These are phyloP conservation scores for Mrakia blollopis DNA, from an alignment of 768 basidiomycete genomes.

Conservation along the genomic window DNA sequence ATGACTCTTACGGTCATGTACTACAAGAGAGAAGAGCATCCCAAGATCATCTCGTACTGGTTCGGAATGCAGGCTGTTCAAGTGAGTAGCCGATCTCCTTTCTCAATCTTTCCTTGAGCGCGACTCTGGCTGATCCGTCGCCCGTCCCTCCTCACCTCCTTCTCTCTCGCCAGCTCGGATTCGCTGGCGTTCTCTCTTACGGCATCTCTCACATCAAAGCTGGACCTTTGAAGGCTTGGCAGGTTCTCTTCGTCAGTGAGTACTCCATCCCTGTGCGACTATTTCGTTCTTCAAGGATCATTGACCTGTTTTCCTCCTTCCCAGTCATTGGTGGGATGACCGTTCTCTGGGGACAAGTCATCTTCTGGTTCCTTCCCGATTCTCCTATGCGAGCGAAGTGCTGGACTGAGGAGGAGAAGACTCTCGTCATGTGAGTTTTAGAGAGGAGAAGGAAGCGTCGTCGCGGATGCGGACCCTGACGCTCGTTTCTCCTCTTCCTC, in stretches of 20 bases:
- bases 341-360: slow-evolving; percentile 52
- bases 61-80: slow-evolving; percentile 37
- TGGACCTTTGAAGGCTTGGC: slow-evolving; percentile 52
- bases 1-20: slow-evolving; percentile 55
- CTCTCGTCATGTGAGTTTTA: slow-evolving; percentile 46
- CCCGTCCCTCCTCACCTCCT: slow-evolving; percentile 50
- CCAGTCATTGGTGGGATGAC: slow-evolving; percentile 42
- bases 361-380: slow-evolving; percentile 52
- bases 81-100: slow-evolving; percentile 11
- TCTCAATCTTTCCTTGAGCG: no score
- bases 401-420: slow-evolving; percentile 51
- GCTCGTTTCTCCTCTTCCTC: background rate
- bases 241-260: slow-evolving; percentile 40
- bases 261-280: no score
- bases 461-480: background rate
- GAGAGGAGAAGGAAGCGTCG: background rate
- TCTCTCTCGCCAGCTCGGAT: slow-evolving; percentile 54
- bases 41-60: slow-evolving; percentile 38
- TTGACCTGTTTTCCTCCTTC: background rate
- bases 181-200: slow-evolving; percentile 53
- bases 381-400: slow-evolving; percentile 34
- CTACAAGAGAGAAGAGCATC: slow-evolving; percentile 54
- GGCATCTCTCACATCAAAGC: slow-evolving; percentile 51
- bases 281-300: no score
- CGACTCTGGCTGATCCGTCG: slow-evolving; percentile 34